These are phyloP conservation scores for Tulasnella sp. DNA, from an alignment of 768 basidiomycete species.

Conservation along the genomic window DNA sequence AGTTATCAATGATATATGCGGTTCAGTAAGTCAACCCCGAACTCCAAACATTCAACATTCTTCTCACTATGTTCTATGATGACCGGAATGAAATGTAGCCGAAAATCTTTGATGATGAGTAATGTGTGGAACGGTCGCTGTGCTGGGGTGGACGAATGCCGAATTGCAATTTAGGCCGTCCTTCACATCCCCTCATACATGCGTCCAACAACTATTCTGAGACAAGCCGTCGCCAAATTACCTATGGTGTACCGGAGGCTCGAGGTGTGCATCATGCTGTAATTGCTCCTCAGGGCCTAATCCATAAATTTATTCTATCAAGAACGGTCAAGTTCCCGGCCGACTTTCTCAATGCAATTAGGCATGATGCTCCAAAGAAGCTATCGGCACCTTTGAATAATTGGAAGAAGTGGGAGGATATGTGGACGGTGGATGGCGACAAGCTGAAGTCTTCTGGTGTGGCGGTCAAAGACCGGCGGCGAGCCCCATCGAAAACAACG, in stretches of 20 bases:
- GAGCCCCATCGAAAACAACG: conserved; percentile 20
- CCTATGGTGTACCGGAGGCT: background rate
- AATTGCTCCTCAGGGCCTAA: background rate
- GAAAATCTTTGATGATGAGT: too few relatives aligned
- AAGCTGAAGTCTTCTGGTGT: conserved; percentile 58
- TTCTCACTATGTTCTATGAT: too few relatives aligned
- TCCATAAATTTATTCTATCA: conserved; percentile 23
- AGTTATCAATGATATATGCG: too few relatives aligned
- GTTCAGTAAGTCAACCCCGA: too few relatives aligned
- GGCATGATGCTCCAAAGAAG: conserved; percentile 56
- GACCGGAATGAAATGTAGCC: too few relatives aligned
- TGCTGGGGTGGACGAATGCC: too few relatives aligned
- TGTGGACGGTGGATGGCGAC: conserved; percentile 52
- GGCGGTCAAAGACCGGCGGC: conserved; percentile 61
- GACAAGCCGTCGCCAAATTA: background rate
- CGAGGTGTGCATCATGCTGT: background rate
- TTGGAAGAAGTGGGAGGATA: conserved; percentile 52
- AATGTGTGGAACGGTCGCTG: too few relatives aligned
- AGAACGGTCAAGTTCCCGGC: conserved; percentile 44
- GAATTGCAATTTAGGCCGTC: too few relatives aligned
- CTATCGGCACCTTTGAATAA: conserved; percentile 29
- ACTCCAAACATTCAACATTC: too few relatives aligned
- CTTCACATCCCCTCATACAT: background rate
- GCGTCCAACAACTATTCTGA: background rate
- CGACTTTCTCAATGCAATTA: conserved; percentile 65